These are phyloP conservation scores for Berberis thunbergii DNA, from an alignment of 164 flowering plant species.

Conservation along the genomic window DNA sequence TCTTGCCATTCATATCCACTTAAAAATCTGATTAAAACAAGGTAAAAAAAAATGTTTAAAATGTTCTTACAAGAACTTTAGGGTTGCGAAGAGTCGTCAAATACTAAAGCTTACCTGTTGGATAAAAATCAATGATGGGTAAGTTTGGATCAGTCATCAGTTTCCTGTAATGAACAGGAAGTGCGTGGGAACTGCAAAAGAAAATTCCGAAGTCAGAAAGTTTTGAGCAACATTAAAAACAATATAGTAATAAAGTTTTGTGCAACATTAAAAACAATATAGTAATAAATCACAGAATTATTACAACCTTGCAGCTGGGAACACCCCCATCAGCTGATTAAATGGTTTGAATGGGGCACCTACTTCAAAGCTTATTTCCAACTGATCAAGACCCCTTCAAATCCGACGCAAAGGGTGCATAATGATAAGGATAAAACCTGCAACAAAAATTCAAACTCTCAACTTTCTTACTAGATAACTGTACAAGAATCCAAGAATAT, in stretches of 20 bases:
- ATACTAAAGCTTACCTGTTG: conserved; percentile 48
- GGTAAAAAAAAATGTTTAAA: neutral
- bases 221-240: neutral
- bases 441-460: neutral
- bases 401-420: conserved; percentile 89
- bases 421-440: conserved; percentile 54
- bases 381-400: conserved; percentile 65
- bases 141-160: conserved; percentile 88
- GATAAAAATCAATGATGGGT: conserved; percentile 93
- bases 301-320: conserved; percentile 88
- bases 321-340: conserved; percentile 29
- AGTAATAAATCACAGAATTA: neutral
- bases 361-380: conserved; percentile 63
- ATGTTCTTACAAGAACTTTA: neutral
- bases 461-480: too few species aligned
- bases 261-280: neutral
- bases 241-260: neutral
- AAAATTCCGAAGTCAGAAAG: conserved; percentile 3
- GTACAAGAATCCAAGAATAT: too few species aligned
- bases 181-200: conserved; percentile 83
- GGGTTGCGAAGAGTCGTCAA: neutral
- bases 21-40: conserved; percentile 65
- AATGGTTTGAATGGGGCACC: conserved; percentile 96
- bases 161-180: conserved; percentile 67
- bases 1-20: conserved; percentile 16